Conservation (phyloP, 2,329 filamentous ascomycete genomes). For the Drechslera avenae region DNA sequence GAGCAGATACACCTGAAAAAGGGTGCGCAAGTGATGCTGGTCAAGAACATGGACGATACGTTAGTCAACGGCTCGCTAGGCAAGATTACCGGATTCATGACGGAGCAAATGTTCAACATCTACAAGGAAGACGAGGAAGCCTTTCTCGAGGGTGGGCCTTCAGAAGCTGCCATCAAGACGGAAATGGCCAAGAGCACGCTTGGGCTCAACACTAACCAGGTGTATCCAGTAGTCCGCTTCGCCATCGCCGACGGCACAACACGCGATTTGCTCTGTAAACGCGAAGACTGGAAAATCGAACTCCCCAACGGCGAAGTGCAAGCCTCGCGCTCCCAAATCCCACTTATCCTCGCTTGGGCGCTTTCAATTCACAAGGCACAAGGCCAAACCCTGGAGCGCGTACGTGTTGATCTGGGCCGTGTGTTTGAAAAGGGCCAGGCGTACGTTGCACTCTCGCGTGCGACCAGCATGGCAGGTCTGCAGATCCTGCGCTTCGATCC, state of each 20-base stretch:
- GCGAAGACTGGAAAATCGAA: conserved; percentile 95
- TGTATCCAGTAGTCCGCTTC: conserved; percentile 87
- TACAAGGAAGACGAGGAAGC: conserved; percentile 64
- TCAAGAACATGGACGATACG: conserved; percentile 95
- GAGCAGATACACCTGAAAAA: conserved; percentile 80
- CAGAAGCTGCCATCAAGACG: conserved; percentile 45
- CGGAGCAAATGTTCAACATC: conserved; percentile 64
- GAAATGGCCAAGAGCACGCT: conserved; percentile 56
- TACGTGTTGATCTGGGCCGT: conserved; percentile 89
- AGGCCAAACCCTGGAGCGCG: conserved; percentile 88
- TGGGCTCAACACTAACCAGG: conserved; percentile 57
- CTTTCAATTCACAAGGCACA: conserved; percentile 98
- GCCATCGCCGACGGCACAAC: conserved; percentile 76
- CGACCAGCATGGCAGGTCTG: conserved; percentile 82
- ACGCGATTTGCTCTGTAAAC: conserved; percentile 78
- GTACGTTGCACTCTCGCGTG: conserved; percentile 93
- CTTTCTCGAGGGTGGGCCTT: conserved; percentile 57
- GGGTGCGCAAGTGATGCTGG: conserved; percentile 97
- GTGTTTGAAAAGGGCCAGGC: conserved; percentile 98
- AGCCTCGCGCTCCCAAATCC: conserved; percentile 75
- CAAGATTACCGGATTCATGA: conserved; percentile 82
- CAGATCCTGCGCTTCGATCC: conserved; percentile 90
- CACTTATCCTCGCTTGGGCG: conserved; percentile 94
- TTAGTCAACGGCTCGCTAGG: conserved; percentile 95
- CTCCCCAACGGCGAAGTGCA: conserved; percentile 94